Evolutionary conservation across 495 filamentous ascomycete genomes (phyloP), one percentile per base, ranked within the genome.

Genomic region (Trichoderma virens): DNA sequence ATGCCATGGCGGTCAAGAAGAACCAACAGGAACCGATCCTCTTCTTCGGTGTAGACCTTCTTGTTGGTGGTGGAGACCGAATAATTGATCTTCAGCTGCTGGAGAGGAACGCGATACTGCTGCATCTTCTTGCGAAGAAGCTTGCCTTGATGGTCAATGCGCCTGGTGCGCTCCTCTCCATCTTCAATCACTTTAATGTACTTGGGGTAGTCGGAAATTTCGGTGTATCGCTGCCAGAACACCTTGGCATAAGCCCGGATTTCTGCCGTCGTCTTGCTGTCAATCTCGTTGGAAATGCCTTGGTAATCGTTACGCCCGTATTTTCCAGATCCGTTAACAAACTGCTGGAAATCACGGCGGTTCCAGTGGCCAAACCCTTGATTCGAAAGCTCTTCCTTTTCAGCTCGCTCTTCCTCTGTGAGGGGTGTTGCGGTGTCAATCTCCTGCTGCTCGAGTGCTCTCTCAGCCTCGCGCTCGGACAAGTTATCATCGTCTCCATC

Each of bases 21-120:
- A 41, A 98, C 93, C 32, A 99, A 81, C 60, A 99, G 79, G 77
- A 99, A 99, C 13, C 95, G 86, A 70, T 99, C 95, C 75, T 99
- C 95, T 71, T 99, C 95, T 71, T 98, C 95, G 0, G 94, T 97
- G 71, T 99, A 99, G 6, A 98, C 92, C 78, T 98, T 98, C 82
- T 99, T 99, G 79, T 99, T 99, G 59, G 95, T 99, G 3, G 95
- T 99, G 2, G 92, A 96, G 25, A 99, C 94, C 0, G 92, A 94
- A 74, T 99, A 99, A 77, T 94, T 97, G 78, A 99, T 91, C 80
- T 96, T 96, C 64, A 99, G 84, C 75, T 99, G 95, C 75, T 98
- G 93, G 3, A 99, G 83, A 32, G 95, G 95, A 51, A 97, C 93
- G 5, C 93, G 91, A 73, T 97, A 98, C 83, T 93, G 91, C 67